These are phyloP conservation scores for Lentinula aciculospora DNA, from an alignment of 768 basidiomycete species.

Conservation along the genomic window DNA sequence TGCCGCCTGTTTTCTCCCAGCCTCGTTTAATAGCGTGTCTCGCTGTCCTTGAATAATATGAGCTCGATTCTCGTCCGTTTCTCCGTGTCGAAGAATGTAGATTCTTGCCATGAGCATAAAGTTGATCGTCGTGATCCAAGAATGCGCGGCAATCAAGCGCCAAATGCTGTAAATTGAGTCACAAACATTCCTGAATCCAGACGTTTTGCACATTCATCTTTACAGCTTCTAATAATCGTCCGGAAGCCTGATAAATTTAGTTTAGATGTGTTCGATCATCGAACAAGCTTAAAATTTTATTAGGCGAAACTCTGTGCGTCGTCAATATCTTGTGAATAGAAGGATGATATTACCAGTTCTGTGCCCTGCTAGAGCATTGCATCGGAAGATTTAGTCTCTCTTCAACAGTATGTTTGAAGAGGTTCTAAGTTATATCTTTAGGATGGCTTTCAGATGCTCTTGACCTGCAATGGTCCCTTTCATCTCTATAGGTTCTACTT, in stretches of 20 bases:
- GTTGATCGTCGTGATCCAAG: not conserved
- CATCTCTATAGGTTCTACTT: constrained; percentile 6
- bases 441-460: constrained; percentile 9
- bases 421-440: constrained; percentile 5
- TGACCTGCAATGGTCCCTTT: constrained; percentile 7
- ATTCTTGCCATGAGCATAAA: constrained; percentile 35
- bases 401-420: no score
- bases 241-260: no score
- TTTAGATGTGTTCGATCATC: no score
- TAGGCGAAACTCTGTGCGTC: no score
- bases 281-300: no score
- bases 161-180: not conserved
- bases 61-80: constrained; percentile 63
- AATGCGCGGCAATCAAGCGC: not conserved
- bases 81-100: constrained; percentile 73
- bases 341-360: not conserved
- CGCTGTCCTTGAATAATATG: constrained; percentile 72
- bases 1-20: constrained; percentile 54
- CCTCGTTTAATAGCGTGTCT: constrained; percentile 61
- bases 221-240: no score
- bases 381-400: not conserved
- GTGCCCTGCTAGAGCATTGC: not conserved
- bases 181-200: no score
- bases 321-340: not conserved
- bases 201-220: no score